A percentile compares a stretch with the other conserved stretches of the same genome.
Evolutionary conservation across 1,139 yeast species (phyloP).

Genomic region (Zhuliangozyma parablackwelliae): DNA sequence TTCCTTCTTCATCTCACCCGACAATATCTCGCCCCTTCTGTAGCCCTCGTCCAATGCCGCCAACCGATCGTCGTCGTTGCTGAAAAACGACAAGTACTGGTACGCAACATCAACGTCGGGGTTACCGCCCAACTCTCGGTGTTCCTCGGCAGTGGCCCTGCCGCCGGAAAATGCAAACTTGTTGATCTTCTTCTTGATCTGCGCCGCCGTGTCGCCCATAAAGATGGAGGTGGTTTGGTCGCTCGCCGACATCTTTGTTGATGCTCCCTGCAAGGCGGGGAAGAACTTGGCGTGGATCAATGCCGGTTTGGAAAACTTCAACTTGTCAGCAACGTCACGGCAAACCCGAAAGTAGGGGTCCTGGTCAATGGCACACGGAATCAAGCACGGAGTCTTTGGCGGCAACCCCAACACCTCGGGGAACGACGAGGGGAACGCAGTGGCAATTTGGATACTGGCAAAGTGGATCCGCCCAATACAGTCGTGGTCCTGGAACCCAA

Average conservation of each 20-base stretch:
- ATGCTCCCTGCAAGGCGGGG: slow-evolving; percentile 97
- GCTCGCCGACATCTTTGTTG: slow-evolving; percentile 96
- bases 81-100: slow-evolving; percentile 87
- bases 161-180: slow-evolving; percentile 98
- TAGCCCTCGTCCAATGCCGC: slow-evolving; percentile 60
- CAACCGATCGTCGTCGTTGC: slow-evolving; percentile 81
- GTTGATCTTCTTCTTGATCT: slow-evolving; percentile 90
- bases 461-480: slow-evolving; percentile 93
- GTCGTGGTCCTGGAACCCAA: slow-evolving; percentile 93
- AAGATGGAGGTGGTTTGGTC: slow-evolving; percentile 75
- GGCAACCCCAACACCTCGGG: slow-evolving; percentile 88
- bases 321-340: slow-evolving; percentile 93
- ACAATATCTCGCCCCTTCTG: slow-evolving; percentile 74
- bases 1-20: slow-evolving; percentile 90
- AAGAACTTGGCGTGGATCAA: slow-evolving; percentile 91
- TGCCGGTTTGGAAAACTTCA: slow-evolving; percentile 87
- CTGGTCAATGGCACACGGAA: slow-evolving; percentile 99
- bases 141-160: slow-evolving; percentile 80
- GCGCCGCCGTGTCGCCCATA: slow-evolving; percentile 91
- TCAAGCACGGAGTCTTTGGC: slow-evolving; percentile 86
- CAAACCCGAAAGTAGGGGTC: slow-evolving; percentile 98
- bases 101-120: slow-evolving; percentile 95
- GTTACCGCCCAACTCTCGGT: slow-evolving; percentile 83
- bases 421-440: slow-evolving; percentile 93
- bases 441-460: slow-evolving; percentile 93